Evolutionary conservation across 2,329 filamentous ascomycete species (phyloP), one percentile per base, ranked within the genome.

Genomic region (Colletotrichum sp.): DNA sequence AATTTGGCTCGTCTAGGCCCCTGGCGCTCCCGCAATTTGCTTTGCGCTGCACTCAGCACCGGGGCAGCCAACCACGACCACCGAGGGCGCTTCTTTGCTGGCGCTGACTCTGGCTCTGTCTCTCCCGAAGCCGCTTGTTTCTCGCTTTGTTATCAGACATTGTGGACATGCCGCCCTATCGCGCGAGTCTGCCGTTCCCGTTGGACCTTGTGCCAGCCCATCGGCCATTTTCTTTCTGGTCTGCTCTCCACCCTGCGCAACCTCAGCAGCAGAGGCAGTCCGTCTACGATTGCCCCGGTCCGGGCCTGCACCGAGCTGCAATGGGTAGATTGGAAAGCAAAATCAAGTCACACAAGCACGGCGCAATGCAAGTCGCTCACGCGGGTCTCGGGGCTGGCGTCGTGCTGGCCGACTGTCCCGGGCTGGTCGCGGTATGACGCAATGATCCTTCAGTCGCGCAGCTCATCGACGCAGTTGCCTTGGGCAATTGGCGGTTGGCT

Each of bases 361-460:
- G 55, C 52, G 55, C 67, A 48, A 62, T 24, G 52, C 64, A 67
- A 52, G 16, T 24, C 22, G 39, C 26, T 67, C 32, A 71, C 73
- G 64, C 63, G 32, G 70, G 70, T 73, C 39, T 68, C 32, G 63
- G 69, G 44, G 59, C 57, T 24, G 44, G 57, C 18, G 59, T 66
- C 13, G 60, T 71, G 65, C 34, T 71, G 57, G 52, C 71, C 71
- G 71, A 70, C n/a, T 30, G 59, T 76, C 48, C 75, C 75, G 73
- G 71, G 30, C 36, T 44, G 59, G 59, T 22, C n/a, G 59, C 59
- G 34, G 71, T 57, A 76, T 75, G 75, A 76, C 75, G 75, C 75
- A 75, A 76, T 32, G 22, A 26, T 63, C 24, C 70, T 16, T 55
- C 67, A 16, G 24, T 74, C 39, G 59, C 59, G 70, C 71, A 65